Evolutionary conservation across 1,139 yeast species (phyloP), one percentile per base, ranked within the genome.

Genomic region (Scheffersomyces quercinus): DNA sequence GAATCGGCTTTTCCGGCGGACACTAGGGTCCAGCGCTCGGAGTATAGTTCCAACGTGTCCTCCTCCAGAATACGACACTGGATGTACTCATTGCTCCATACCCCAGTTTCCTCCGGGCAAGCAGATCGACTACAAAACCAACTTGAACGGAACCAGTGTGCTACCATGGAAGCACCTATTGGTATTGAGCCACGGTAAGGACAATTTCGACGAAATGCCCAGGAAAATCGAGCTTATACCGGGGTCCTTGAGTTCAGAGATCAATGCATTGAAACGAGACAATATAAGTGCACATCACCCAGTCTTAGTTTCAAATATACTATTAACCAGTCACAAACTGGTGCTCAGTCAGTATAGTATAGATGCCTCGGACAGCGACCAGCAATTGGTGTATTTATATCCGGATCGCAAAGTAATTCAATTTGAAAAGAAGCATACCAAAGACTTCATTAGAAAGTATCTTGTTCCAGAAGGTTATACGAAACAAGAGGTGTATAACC

Each of bases 161-260:
- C 54, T 62, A 3, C 77, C 79, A 11, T 75, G 78, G 72, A 82
- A 81, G 48, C 88, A 84, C 56, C 65, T 81, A 4, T 55, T 85
- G 28, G 68, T 82, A 8, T 62, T 80, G 16, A 75, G 81, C 41
- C 74, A 69, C 42, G 69, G 71, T 0, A 51, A 54, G 31, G 33
- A 41, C 3, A 43, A 53, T 24, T 63, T 72, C 2, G 55, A 54
- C 15, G 64, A 67, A 2, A 81, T 89, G 85, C 84, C 86, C 1
- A 72, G 82, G 7, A 75, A 77, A 49, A 70, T 82, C 29, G 88
- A 83, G 45, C 51, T 70, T 39, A 64, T 64, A 28, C 77, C 79
- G 0, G 74, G 67, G 0, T 66, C 80, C 1, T 52, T 80, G 34
- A 66, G 73, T n/a, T 52, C 61, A 3, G 67, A 64, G 31, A 60